These are phyloP conservation scores for Periconia sp. DNA, from an alignment of 2,329 filamentous ascomycete genomes.

Conservation along the genomic window DNA sequence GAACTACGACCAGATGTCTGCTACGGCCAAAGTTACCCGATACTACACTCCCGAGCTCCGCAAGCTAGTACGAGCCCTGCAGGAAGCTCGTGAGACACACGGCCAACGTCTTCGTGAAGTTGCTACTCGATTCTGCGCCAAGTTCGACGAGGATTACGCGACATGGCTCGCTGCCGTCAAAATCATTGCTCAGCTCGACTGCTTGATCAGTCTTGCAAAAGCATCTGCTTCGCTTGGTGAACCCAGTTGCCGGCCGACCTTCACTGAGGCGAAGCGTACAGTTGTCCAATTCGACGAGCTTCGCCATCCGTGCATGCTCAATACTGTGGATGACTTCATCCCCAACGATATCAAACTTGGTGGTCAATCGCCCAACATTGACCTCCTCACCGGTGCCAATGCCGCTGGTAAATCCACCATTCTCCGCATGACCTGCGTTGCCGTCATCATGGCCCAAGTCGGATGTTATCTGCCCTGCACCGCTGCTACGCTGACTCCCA, in stretches of 20 bases:
- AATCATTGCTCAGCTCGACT: conserved; percentile 90
- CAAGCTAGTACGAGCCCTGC: conserved; percentile 78
- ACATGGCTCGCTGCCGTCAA: conserved; percentile 89
- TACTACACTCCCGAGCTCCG: conserved; percentile 90
- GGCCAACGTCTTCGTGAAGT: conserved; percentile 89
- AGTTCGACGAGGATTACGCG: conserved; percentile 84
- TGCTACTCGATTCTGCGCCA: conserved; percentile 76
- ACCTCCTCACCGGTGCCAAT: conserved; percentile 91
- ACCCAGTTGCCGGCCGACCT: conserved; percentile 85
- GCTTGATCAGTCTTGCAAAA: conserved; percentile 88
- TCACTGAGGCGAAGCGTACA: conserved; percentile 81
- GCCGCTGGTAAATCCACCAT: conserved; percentile 97
- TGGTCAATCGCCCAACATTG: conserved; percentile 79
- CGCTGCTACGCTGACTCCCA: conserved; percentile 80
- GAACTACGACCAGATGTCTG: conserved; percentile 94
- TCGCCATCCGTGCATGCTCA: conserved; percentile 91
- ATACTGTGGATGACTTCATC: conserved; percentile 89
- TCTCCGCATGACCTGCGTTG: conserved; percentile 93
- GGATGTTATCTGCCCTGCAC: conserved; percentile 88
- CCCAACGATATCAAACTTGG: conserved; percentile 91
- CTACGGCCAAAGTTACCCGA: conserved; percentile 84
- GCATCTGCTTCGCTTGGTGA: conserved; percentile 81
- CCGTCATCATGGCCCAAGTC: conserved; percentile 96
- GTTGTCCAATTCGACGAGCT: conserved; percentile 91
- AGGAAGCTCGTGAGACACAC: conserved; percentile 93